phyloP scores from a whole-genome alignment of 2,329 filamentous ascomycete genomes.

The Fusarium verticillioides region DNA sequence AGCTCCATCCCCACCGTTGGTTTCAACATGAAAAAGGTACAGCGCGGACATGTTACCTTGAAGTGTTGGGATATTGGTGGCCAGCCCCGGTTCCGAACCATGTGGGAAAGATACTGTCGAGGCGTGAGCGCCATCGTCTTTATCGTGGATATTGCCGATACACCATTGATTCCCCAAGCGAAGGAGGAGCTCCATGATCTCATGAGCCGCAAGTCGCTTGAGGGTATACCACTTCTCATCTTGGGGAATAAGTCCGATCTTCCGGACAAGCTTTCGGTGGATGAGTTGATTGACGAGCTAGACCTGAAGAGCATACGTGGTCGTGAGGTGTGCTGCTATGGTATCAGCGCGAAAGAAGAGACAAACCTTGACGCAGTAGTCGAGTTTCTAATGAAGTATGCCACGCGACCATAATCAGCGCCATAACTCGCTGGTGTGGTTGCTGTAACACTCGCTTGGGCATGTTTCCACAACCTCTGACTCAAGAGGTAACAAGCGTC shows the following conservation, averaged over 20 bases:
- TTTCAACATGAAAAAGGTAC: conserved; percentile 98
- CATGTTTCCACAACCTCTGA: conserved; percentile 8
- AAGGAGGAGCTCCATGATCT: conserved; percentile 93
- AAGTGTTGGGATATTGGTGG: conserved; percentile 99
- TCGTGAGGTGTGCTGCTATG: conserved; percentile 97
- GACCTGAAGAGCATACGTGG: conserved; percentile 89
- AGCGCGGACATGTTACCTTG: conserved; percentile 96
- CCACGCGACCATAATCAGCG: conserved; percentile 67
- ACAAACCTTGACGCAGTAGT: conserved; percentile 97
- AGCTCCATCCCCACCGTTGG: conserved; percentile 98
- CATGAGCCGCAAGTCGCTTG: conserved; percentile 83
- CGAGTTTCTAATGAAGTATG: conserved; percentile 94
- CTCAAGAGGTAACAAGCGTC: neutral
- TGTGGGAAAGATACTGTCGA: conserved; percentile 99
- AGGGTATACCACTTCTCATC: conserved; percentile 91
- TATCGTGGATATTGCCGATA: conserved; percentile 96
- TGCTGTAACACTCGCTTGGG: conserved; percentile 23
- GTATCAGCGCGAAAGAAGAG: conserved; percentile 98
- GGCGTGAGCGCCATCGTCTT: conserved; percentile 98
- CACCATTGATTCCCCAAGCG: conserved; percentile 81
- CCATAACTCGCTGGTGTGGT: conserved; percentile 10
- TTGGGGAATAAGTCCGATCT: conserved; percentile 98
- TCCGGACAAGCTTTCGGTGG: conserved; percentile 88
- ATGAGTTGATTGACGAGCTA: conserved; percentile 93
- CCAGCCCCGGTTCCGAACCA: conserved; percentile 94